Conservation (phyloP, 371 early-diverging fungal genomes). For the Caulochytrium protostelioides region DNA sequence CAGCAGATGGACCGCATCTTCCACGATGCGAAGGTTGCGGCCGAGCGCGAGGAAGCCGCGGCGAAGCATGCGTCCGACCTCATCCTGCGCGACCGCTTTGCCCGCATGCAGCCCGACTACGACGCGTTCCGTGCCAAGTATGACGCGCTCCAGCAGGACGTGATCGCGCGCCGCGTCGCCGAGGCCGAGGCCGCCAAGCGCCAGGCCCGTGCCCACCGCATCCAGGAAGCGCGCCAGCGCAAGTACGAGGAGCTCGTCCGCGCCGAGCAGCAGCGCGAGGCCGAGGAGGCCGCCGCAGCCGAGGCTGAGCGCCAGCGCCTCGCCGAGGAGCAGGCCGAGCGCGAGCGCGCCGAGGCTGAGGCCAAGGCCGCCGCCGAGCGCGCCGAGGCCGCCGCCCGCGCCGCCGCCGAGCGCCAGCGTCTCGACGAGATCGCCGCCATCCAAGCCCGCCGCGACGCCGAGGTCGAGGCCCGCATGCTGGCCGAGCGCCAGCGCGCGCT, state of each 20-base stretch:
- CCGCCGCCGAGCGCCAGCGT: constrained; percentile 6
- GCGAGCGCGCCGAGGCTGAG: too few relatives aligned
- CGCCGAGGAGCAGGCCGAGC: constrained; percentile 25
- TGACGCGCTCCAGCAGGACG: not conserved
- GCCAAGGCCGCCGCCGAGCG: too few relatives aligned
- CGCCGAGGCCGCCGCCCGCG: too few relatives aligned
- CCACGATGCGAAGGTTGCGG: constrained; percentile 51
- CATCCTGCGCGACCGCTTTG: constrained; percentile 48
- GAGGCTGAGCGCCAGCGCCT: constrained; percentile 14
- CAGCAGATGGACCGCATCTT: constrained; percentile 55
- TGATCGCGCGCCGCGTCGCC: not conserved
- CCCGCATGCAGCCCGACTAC: constrained; percentile 60
- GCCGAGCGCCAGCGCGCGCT: too few relatives aligned
- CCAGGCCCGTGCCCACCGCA: too few relatives aligned
- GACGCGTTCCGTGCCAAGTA: constrained; percentile 29
- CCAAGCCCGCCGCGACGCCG: constrained; percentile 11
- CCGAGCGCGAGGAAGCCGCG: constrained; percentile 36
- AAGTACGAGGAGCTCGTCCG: not conserved
- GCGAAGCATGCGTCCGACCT: constrained; percentile 49
- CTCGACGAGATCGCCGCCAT: constrained; percentile 11
- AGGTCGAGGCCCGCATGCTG: too few relatives aligned
- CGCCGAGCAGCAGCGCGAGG: constrained; percentile 18
- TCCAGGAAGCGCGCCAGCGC: constrained; percentile 31
- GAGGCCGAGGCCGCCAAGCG: not conserved
- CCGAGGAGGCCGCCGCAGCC: constrained; percentile 22